Conservation (phyloP, 768 basidiomycete genomes). For the Mycena crocata region DNA sequence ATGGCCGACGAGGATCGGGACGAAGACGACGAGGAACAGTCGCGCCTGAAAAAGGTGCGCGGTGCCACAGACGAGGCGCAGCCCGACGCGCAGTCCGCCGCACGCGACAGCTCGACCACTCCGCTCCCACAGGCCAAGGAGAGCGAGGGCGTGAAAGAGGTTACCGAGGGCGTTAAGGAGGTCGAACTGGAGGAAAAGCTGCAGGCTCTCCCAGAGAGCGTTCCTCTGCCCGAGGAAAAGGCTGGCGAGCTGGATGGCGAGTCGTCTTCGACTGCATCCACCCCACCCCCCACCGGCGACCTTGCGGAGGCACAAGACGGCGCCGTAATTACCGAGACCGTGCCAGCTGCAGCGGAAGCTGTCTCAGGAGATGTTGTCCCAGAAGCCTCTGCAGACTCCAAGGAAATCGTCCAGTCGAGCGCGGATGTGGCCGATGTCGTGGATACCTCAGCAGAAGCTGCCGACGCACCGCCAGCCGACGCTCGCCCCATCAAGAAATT, state of each 20-base stretch:
- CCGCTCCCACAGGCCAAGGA: constrained; percentile 48
- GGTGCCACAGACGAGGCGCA: constrained; percentile 53
- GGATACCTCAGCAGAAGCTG: not conserved
- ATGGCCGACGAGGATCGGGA: constrained; percentile 62
- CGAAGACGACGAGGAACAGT: constrained; percentile 51
- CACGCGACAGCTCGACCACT: constrained; percentile 40
- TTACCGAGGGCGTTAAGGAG: constrained; percentile 76
- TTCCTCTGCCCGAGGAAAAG: constrained; percentile 54
- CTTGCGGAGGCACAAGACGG: constrained; percentile 15
- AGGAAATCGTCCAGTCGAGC: not conserved
- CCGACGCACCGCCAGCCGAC: not conserved
- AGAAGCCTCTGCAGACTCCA: constrained; percentile 1
- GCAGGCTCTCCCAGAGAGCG: constrained; percentile 45
- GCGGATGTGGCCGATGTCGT: not conserved
- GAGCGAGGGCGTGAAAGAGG: constrained; percentile 71
- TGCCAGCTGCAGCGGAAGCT: not conserved
- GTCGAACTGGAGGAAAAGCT: constrained; percentile 68
- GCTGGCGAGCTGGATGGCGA: constrained; percentile 53
- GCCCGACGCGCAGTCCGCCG: constrained; percentile 24
- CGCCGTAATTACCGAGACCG: not conserved
- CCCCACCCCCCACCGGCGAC: constrained; percentile 35
- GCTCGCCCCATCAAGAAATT: constrained; percentile 24
- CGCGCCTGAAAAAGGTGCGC: constrained; percentile 58
- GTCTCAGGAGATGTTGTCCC: constrained; percentile 13
- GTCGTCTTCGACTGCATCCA: constrained; percentile 33